These are phyloP conservation scores for Diplodia mutila DNA, from an alignment of 2,329 filamentous ascomycete species.

Conservation along the genomic window DNA sequence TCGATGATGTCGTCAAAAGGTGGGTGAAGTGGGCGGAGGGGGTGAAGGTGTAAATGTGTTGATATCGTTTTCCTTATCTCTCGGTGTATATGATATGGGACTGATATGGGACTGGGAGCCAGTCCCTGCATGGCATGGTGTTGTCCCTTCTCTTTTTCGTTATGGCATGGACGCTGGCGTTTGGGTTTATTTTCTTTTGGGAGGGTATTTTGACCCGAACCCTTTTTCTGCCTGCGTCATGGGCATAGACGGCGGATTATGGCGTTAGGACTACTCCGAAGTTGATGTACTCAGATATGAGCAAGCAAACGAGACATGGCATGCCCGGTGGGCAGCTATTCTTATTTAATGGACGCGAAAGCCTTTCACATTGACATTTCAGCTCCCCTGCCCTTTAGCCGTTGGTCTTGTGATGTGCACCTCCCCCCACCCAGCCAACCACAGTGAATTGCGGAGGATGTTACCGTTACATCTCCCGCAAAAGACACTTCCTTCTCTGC, in stretches of 20 bases:
- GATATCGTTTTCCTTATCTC: not conserved
- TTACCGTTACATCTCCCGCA: no score
- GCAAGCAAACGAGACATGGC: not conserved
- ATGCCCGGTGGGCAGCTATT: not conserved
- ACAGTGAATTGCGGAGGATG: no score
- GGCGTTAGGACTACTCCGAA: not conserved
- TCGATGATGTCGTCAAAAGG: slow-evolving; percentile 75
- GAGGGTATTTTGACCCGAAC: not conserved
- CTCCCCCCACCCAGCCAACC: no score
- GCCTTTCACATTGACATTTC: no score
- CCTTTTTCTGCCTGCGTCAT: not conserved
- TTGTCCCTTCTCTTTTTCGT: not conserved
- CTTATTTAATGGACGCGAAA: not conserved
- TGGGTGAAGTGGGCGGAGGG: slow-evolving; percentile 85
- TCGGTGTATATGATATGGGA: not conserved
- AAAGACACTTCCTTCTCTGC: no score
- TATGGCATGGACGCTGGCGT: not conserved
- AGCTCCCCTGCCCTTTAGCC: no score
- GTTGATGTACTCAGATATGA: not conserved
- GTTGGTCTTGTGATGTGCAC: no score
- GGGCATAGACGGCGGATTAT: not conserved
- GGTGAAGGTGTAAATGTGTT: not conserved
- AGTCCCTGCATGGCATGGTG: not conserved
- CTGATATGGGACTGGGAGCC: not conserved
- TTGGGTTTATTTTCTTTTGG: not conserved